Evolutionary conservation across 177 flowering plant genomes (phyloP).

Genomic region (Vitis hybrid): DNA sequence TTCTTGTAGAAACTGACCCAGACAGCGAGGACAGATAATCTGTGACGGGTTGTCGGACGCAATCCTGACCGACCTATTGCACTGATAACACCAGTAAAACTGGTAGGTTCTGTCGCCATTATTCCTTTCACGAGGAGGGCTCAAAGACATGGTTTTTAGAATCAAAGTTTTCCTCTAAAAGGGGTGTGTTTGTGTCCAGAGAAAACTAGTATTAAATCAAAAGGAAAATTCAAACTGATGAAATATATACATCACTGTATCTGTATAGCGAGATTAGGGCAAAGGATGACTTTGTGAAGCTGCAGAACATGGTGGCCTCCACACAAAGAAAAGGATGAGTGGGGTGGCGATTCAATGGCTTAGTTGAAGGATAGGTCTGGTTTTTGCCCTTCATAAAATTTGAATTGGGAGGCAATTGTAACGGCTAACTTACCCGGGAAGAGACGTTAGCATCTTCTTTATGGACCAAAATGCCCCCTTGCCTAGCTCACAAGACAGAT

Average conservation of each 20-base stretch:
- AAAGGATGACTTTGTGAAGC: slow-evolving; percentile 30
- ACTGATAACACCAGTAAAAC: slow-evolving; percentile 78
- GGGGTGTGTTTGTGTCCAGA: not conserved
- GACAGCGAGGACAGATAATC: slow-evolving; percentile 72
- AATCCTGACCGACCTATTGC: slow-evolving; percentile 52
- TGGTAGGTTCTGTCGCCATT: slow-evolving; percentile 31
- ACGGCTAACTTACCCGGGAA: slow-evolving; percentile 9
- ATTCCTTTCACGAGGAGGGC: slow-evolving; percentile 21
- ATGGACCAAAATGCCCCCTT: not conserved
- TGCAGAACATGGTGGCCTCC: slow-evolving; percentile 17
- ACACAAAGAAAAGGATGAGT: slow-evolving; percentile 22
- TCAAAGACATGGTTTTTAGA: slow-evolving; percentile 30
- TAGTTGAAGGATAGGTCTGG: not conserved
- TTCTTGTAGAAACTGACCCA: slow-evolving; percentile 59
- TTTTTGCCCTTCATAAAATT: too few relatives aligned
- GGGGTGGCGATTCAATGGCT: not conserved
- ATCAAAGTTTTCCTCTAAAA: not conserved
- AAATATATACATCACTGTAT: not conserved
- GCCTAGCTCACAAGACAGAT: not conserved
- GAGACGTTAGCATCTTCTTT: not conserved
- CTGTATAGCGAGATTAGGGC: not conserved
- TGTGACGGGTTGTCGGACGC: slow-evolving; percentile 38
- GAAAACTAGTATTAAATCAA: not conserved
- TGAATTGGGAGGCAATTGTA: not conserved
- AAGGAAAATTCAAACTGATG: not conserved